Evolutionary conservation across 345 rosid genomes (phyloP).

Genomic region (Psidium friedrichsthalianum): DNA sequence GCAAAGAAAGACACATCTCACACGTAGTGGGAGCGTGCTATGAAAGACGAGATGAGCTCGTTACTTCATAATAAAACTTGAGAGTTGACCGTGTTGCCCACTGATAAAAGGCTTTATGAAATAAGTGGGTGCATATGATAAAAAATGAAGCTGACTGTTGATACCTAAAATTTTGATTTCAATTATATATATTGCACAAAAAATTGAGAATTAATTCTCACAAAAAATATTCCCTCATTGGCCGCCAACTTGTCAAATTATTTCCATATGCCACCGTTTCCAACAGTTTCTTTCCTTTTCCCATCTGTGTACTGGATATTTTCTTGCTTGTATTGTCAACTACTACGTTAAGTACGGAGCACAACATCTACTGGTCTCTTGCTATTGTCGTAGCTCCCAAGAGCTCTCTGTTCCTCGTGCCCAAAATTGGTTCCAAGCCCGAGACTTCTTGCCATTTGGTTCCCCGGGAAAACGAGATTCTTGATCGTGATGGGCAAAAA

Average conservation of each 20-base stretch:
- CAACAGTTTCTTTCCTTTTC: neutral
- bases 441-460: neutral
- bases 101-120: too few species aligned
- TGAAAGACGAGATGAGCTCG: too few species aligned
- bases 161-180: too few species aligned
- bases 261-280: neutral
- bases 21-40: too few species aligned
- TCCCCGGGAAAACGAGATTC: neutral
- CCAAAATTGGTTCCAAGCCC: neutral
- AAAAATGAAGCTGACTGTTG: too few species aligned
- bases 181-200: too few species aligned
- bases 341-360: neutral
- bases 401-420: neutral
- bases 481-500: neutral
- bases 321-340: neutral
- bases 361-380: neutral
- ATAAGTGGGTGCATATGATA: too few species aligned
- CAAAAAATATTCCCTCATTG: neutral
- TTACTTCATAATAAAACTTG: too few species aligned
- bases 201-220: too few species aligned
- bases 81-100: too few species aligned
- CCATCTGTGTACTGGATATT: neutral
- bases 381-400: neutral
- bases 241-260: neutral
- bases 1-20: too few species aligned